A percentile compares a stretch with the other conserved stretches of the same genome.
These are phyloP conservation scores for Geranium brycei DNA, from an alignment of 345 rosid species.

Conservation along the genomic window DNA sequence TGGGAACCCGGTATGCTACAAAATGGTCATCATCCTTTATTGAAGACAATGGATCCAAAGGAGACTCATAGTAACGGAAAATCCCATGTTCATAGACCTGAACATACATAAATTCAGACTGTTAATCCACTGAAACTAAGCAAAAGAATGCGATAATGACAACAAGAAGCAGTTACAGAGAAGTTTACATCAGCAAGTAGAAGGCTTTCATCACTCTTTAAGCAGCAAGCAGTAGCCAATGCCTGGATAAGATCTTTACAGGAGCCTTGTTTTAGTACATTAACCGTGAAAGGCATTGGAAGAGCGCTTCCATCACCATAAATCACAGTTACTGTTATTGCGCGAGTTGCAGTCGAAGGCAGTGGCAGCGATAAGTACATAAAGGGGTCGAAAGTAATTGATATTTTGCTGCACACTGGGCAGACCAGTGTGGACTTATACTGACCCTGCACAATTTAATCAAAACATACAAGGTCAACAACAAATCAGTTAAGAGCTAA, in stretches of 20 bases:
- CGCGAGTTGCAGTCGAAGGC: conserved; percentile 64
- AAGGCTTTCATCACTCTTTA: conserved; percentile 64
- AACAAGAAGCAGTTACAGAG: neutral
- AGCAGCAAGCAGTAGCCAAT: conserved; percentile 60
- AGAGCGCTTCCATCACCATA: conserved; percentile 59
- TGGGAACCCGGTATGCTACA: conserved; percentile 67
- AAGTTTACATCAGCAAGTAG: conserved; percentile 64
- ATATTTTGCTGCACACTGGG: conserved; percentile 70
- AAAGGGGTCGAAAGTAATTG: conserved; percentile 89
- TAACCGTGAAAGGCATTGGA: conserved; percentile 65
- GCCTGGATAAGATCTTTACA: conserved; percentile 65
- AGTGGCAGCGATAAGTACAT: conserved; percentile 91
- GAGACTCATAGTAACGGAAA: conserved; percentile 42
- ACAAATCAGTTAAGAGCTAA: neutral
- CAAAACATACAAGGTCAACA: neutral
- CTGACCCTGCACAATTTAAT: conserved; percentile 60
- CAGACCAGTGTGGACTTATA: conserved; percentile 90
- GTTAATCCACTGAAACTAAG: neutral
- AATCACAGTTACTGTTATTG: conserved; percentile 78
- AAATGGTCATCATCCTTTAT: conserved; percentile 70
- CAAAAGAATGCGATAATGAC: neutral
- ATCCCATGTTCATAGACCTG: conserved; percentile 60
- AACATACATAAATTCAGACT: conserved; percentile 13
- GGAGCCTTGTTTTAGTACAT: conserved; percentile 59
- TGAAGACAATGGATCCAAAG: conserved; percentile 30